Base-by-base conservation (phyloP, 1,284 basidiomycete species). In the Trichosporon faecale region DNA sequence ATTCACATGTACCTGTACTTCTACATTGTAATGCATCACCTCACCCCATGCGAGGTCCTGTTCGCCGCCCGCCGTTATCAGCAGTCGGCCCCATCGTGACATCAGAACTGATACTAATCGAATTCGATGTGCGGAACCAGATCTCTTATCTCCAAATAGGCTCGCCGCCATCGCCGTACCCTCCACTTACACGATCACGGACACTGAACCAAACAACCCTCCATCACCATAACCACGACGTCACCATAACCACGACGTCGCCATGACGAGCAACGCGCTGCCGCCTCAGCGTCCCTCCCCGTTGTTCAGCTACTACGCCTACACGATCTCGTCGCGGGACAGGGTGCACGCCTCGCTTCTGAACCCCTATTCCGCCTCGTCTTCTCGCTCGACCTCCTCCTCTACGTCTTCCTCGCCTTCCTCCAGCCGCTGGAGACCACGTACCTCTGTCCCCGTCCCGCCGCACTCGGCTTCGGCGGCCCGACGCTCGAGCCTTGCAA, bases 251-350 rank as follows among this genome's bases (percentile, higher is more conserved):
- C 55, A 37, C 21, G 11, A 4, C 12, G 9, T 21, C 52, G 11
- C 57, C 11, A 61, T 61, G 57, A 14, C 57, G 11, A 52, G 49
- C 57, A 31, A 31, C 27, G 27, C 29, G 29, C 57, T 61, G 4
- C 57, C 57, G 18, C 57, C 57, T 7, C 57, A 61, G 29, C 57
- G 57, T 7, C 57, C 57, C 27, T 61, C 57, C 6, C 75, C 75
- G 0, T 68, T 74, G 18, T 75, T 73, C 72, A 77, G 79, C 14
- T 80, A 76, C 77, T 75, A 78, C 66, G 73, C 74, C 12, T 75
- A 77, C 68, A 73, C 77, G n/a, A 29, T 79, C 29, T 70, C 75
- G 12, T 65, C 76, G 4, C 76, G 77, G 16, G 65, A 68, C 11
- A 66, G 73, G 31, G 70, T 76, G 25, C 75, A 79, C 64, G 68